Evolutionary conservation across 768 basidiomycete species (phyloP).

Genomic region (Rhodotorula kratochvilovae): DNA sequence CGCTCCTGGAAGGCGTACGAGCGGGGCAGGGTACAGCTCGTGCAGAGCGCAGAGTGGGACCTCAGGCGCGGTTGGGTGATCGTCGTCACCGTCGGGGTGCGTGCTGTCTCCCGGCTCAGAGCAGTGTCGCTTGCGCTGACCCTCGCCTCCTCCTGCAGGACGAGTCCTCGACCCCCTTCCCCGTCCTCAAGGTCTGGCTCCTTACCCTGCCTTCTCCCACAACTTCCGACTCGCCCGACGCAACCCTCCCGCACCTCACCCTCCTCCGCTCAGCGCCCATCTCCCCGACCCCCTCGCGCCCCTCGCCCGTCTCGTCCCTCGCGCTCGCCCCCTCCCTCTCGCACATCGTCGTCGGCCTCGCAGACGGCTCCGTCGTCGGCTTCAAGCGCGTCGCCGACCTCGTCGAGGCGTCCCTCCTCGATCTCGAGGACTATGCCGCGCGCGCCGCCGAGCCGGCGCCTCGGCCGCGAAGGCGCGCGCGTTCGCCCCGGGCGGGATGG

Average conservation of each 20-base stretch:
- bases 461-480: not conserved
- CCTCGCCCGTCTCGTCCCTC: constrained; percentile 64
- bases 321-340: constrained; percentile 72
- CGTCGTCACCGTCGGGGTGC: constrained; percentile 80
- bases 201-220: constrained; percentile 52
- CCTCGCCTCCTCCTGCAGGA: constrained; percentile 56
- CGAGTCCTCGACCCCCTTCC: constrained; percentile 56
- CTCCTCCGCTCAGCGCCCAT: constrained; percentile 51
- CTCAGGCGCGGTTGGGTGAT: constrained; percentile 55
- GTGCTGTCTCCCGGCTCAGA: constrained; percentile 40
- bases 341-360: constrained; percentile 87
- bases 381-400: constrained; percentile 91
- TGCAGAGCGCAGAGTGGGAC: constrained; percentile 18
- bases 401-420: constrained; percentile 58
- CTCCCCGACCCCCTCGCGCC: constrained; percentile 54
- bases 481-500: constrained; percentile 53
- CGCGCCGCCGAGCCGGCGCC: constrained; percentile 13
- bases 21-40: constrained; percentile 7
- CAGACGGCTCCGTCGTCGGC: constrained; percentile 85
- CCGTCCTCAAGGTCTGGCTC: constrained; percentile 75
- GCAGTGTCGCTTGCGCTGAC: not conserved
- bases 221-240: constrained; percentile 60
- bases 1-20: constrained; percentile 25
- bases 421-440: constrained; percentile 14
- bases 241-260: constrained; percentile 59